Base-by-base conservation (phyloP, 257 asterid species). In the Verbascum thapsus region DNA sequence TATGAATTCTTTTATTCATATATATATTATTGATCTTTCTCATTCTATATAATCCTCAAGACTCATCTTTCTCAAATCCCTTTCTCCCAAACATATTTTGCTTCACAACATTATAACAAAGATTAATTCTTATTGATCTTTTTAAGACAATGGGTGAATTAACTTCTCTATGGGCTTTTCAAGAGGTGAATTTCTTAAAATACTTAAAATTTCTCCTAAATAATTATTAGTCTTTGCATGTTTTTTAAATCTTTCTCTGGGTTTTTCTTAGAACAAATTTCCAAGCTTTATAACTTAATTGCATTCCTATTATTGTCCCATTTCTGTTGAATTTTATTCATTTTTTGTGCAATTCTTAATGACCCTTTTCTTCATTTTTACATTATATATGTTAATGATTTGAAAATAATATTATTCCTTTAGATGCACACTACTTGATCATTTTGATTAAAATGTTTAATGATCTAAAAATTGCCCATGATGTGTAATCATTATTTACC, bases 141-240 rank as follows among this genome's bases (percentile, higher is more conserved):
- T 48, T 39, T 39, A 7, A 35, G 16, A 41, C 3, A 74, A 85
- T 86, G 88, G 85, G 73, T n/a, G 95, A 85, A 30, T 75, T 87
- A 73, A 64, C 81, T 70, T 70, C 88, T 60, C 54, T 78, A 5
- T 90, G 90, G 90, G 74, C 69, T 68, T 85, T 76, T 63, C 77
- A 83, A 53, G 83, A 85, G 97, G 97, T 90, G 48, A 44, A 69
- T 60, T 34, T 40, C 54, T 61, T 22, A n/a, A n/a, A n/a, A 13
- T 26, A 12, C 42, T 58, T 5, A 17, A n/a, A n/a, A 26, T 51
- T 63, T 43, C 17, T 67, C 38, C 20, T 40, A 9, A 49, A 26
- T 1, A 26, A 26, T 1, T 2, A 1, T 5, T 26, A 2, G 32
- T 26, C 32, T 26, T 26, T 26, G 32, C 32, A 26, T 26, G 5